Conservation (phyloP, 1,284 basidiomycete genomes). For the Ganoderma lingzhi region DNA sequence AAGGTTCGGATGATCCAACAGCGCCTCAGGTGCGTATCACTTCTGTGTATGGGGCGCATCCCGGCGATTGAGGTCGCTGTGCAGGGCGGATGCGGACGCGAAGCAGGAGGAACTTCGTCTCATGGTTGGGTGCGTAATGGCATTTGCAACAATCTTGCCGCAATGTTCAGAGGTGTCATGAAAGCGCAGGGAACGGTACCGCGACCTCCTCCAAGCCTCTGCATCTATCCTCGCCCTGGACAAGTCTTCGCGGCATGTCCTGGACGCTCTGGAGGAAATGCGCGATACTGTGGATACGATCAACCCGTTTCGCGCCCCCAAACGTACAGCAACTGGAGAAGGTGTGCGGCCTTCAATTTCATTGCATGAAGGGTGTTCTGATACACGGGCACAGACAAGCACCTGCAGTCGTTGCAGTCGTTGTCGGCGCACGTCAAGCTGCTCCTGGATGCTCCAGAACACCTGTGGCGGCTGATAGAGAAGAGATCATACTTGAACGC, state of each 20-base stretch:
- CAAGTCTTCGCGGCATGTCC: slow-evolving; percentile 68
- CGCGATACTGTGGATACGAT: slow-evolving; percentile 59
- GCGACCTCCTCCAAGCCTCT: slow-evolving; percentile 91
- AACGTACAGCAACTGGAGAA: slow-evolving; percentile 51
- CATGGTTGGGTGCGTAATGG: slow-evolving; percentile 90
- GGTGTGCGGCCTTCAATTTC: slow-evolving; percentile 36
- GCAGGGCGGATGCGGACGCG: slow-evolving; percentile 84
- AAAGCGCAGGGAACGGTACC: slow-evolving; percentile 90
- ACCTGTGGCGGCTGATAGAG: slow-evolving; percentile 87
- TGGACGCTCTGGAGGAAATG: slow-evolving; percentile 67
- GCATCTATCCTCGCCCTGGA: slow-evolving; percentile 85
- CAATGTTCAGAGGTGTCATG: slow-evolving; percentile 48
- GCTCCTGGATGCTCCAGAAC: slow-evolving; percentile 87
- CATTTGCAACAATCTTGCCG: slow-evolving; percentile 14
- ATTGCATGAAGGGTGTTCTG: neutral
- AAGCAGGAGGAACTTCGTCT: slow-evolving; percentile 92
- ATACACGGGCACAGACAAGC: slow-evolving; percentile 57
- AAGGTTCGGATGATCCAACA: slow-evolving; percentile 81
- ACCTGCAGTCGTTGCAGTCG: slow-evolving; percentile 74
- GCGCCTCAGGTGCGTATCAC: slow-evolving; percentile 65
- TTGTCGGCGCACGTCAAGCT: slow-evolving; percentile 90
- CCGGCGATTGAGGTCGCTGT: slow-evolving; percentile 11
- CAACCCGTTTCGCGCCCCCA: slow-evolving; percentile 51
- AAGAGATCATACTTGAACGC: slow-evolving; percentile 81
- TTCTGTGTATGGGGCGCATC: neutral